Base-by-base conservation (phyloP, 345 rosid species). In the Nephelium lappaceum region DNA sequence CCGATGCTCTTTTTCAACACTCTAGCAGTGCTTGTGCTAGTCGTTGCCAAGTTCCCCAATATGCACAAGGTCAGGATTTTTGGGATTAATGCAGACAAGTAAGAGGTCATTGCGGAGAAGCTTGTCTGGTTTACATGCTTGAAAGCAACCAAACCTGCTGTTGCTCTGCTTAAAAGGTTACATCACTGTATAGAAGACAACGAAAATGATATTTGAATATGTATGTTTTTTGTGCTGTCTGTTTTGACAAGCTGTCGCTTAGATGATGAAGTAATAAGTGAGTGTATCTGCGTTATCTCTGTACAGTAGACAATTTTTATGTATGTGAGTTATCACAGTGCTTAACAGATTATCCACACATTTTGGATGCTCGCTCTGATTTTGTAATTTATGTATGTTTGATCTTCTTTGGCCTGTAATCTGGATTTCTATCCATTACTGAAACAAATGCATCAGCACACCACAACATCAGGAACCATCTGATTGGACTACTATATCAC, bases 21-120 rank as follows among this genome's bases (percentile, higher is more conserved):
- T 8, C 81, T 97, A 57, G 98, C 98, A 10, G 97, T 92, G 75
- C 66, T 86, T 16, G 90, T 97, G 80, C 95, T 94, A 24, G 99
- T 97, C 45, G 72, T 97, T 67, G 99, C 99, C 65, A 97, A 97
- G 91, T 97, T 97, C 85, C 98, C 97, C 16, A 91, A 97, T 71
- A 97, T 97, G 99, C 99, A 97, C 91, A 94, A 94, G 85, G 99
- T 97, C 60, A 94, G 99, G 67, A 97, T 97, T 81, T 97, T 97
- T 73, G 99, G 99, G 81, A 97, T 97, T 86, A 94, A 96, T 78
- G 94, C 83, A 39, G 98, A 93, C 73, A 88, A 64, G 81, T 93
- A 86, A 91, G 71, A 23, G 25, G 53, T 51, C 23, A 21, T 25
- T 45, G 36, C 3, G 38, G 21, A 61, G 43, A 61, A 67, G 71